Evolutionary conservation across 768 basidiomycete genomes (phyloP), one percentile per base, ranked within the genome.

Genomic region (Macrolepiota fuliginosa): DNA sequence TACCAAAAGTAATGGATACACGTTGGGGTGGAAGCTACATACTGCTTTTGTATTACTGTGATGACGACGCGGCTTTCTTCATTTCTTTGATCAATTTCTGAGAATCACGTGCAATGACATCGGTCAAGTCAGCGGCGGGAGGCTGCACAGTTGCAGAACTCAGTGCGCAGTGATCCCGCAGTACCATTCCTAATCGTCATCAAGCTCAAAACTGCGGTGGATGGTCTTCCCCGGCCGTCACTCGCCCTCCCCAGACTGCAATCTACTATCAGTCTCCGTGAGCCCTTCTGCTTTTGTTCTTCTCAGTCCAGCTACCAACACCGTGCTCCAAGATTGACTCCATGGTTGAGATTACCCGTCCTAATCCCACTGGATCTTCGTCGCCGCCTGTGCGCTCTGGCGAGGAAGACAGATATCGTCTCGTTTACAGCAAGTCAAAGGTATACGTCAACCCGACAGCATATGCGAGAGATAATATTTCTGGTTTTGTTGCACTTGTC

Each of bases 391-490:
- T 39, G 47, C 39, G 24, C 29, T 36, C 63, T 52, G 67, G 69
- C 6, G 80, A 83, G 58, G 87, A 89, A 66, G 86, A 86, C 67
- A 87, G 84, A 72, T 84, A 86, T 70, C 81, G 91, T 49, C 79
- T 98, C 52, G 72, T 98, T 13, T 97, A 94, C 68, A 90, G 88
- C 73, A 97, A 96, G 72, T 92, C 90, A 45, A 96, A 95, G 72
- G 96, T 98, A 49, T 95, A 96, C 70, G 88, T 99, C 47, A 93
- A 98, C 67, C 97, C 97, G 0, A 96, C 95, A 2, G 87, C 90
- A 2, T 96, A 94, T 72, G 81, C 90, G 1, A 83, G 90, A 68
- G 97, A 98, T 74, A 96, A 98, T 73, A 92, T 98, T 37, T 87
- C 93, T 2, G 97, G 97, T 1, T 98, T 96, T 71, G 87, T 95